Evolutionary conservation across 2,329 filamentous ascomycete species (phyloP), one percentile per base, ranked within the genome.

Genomic region (Endocalyx cinctus): DNA sequence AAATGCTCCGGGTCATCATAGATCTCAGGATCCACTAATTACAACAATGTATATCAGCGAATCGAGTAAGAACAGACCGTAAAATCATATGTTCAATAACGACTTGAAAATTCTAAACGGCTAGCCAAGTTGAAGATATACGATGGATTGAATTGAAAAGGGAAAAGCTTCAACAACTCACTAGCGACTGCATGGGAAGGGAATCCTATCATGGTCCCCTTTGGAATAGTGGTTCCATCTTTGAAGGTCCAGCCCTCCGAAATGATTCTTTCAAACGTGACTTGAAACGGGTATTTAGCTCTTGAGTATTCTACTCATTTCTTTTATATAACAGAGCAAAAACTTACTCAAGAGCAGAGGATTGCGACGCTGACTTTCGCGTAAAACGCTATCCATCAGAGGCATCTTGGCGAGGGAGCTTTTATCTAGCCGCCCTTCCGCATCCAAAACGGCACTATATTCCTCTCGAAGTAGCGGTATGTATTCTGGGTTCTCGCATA

Each of bases 381-480:
- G 62, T 25, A 64, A 34, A 32, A 62, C 55, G 31, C 50, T 56
- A 22, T 63, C 59, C 7, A 62, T 39, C 23, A 55, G 54, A 23
- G 43, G 38, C 14, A 61, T 36, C 13, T 54, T 48, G 10, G 17
- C 25, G 13, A 51, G 42, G 2, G 39, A 38, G 10, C 15, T 23
- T 23, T 45, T 48, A 15, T 14, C 6, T 16, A 45, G 30, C 10
- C 29, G 32, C 11, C 44, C 54, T 3, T 45, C 39, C 11, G 48
- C 34, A 7, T 38, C 20, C 8, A 30, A 15, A 11, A 44, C 25
- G 14, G 17, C 25, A 4, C 12, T 23, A 14, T 62, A 62, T 41
- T 69, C 63, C 14, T 62, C 48, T 4, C 65, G 54, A n/a, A 67
- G 39, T 4, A 57, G 51, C n/a, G 62, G 52, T 22, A 66, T 42